Percentiles rank a stretch among this genome's conserved stretches.
phyloP scores from a whole-genome alignment of 305 asterid species.

The Rubia tinctorum region DNA sequence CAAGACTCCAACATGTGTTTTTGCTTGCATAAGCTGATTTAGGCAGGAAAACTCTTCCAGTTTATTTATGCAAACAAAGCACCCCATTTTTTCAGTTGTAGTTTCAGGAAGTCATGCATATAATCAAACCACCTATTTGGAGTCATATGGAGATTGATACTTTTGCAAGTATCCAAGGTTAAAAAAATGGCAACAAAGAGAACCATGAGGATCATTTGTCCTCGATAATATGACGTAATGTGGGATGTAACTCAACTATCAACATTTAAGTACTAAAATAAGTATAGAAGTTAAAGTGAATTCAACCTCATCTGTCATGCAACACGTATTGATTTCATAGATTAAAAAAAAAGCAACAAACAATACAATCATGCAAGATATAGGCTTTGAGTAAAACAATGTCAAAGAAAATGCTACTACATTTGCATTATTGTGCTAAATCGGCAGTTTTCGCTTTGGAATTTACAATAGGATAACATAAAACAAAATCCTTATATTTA shows the following conservation, averaged over 20 bases:
- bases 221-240: background rate
- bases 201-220: background rate
- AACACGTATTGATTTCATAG: background rate
- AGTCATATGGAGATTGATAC: background rate
- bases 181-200: background rate
- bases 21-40: constrained; percentile 44
- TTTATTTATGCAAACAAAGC: constrained; percentile 59
- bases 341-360: background rate
- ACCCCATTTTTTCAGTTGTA: constrained; percentile 1
- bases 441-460: background rate
- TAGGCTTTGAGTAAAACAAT: background rate
- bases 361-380: background rate
- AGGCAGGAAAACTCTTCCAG: constrained; percentile 88
- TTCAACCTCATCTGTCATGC: background rate
- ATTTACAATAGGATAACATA: background rate
- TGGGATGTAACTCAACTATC: background rate
- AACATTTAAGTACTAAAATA: background rate
- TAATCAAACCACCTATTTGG: background rate
- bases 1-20: no score
- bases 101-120: background rate
- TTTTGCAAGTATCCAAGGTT: background rate
- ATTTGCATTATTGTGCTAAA: background rate
- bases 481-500: background rate
- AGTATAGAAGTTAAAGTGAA: background rate
- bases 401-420: background rate